These are phyloP conservation scores for Esteya vermicola DNA, from an alignment of 2,329 filamentous ascomycete genomes.

Conservation along the genomic window DNA sequence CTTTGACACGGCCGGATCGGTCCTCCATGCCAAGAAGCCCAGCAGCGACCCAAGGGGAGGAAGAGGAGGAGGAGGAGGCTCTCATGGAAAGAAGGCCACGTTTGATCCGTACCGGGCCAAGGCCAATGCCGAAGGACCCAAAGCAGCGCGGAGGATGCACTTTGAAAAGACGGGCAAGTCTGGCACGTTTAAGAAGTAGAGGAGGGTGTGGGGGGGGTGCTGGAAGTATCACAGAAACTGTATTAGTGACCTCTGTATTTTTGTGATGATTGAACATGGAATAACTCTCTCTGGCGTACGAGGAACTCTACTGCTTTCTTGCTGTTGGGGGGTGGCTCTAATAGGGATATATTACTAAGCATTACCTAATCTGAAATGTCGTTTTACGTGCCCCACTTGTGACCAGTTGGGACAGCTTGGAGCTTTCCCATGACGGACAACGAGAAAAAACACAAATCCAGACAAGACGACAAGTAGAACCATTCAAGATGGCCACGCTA, in stretches of 20 bases:
- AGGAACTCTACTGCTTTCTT: no score
- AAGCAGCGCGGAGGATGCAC: conserved; percentile 17
- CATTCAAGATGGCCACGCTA: not conserved
- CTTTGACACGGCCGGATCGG: conserved; percentile 20
- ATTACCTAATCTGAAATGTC: no score
- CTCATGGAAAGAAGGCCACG: conserved; percentile 13
- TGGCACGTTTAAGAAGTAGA: conserved; percentile 27
- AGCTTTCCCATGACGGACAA: no score
- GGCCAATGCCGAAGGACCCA: conserved; percentile 16
- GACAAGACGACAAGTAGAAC: not conserved
- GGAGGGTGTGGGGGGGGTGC: not conserved
- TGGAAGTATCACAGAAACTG: not conserved
- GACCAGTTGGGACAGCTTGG: no score
- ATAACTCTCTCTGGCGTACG: no score
- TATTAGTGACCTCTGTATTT: not conserved
- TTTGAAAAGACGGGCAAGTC: conserved; percentile 18
- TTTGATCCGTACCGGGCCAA: conserved; percentile 19
- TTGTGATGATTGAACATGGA: no score
- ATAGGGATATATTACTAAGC: no score
- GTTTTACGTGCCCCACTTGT: no score
- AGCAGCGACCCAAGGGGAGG: conserved; percentile 2
- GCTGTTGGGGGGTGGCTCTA: no score
- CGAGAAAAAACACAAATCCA: not conserved
- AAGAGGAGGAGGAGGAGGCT: no score
- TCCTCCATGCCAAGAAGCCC: conserved; percentile 16